Base-by-base conservation (phyloP, 2,329 filamentous ascomycete species). In the Aspergillus arachidicola region DNA sequence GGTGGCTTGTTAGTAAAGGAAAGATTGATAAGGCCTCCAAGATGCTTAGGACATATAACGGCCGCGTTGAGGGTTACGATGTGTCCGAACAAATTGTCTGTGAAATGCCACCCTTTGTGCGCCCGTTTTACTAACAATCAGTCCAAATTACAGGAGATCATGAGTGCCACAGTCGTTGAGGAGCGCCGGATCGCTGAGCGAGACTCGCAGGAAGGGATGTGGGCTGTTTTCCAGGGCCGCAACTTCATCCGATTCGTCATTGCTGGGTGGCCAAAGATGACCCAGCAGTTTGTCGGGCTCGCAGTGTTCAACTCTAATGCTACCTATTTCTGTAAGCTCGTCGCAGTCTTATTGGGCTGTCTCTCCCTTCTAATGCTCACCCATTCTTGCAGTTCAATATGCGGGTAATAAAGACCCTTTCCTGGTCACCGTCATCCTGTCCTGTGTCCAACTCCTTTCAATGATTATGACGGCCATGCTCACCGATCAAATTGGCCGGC, bases 361-460 rank as follows among this genome's bases (percentile, higher is more conserved):
- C 62, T 21, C 63, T 62, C 53, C 30, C 34, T 61, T 45, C 30
- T 48, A 55, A 0, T 59, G 51, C 53, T 41, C 9, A 21, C 1
- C 2, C 14, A 0, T 4, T 1, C 1, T 10, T 5, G n/a, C 55
- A 77, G 76, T 80, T 66, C 79, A 81, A 72, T 73, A 78, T 43
- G 79, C 79, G 3, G 80, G 79, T 1, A 78, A 72, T 68, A 72
- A 76, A 16, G 73, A 81, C 55, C 79, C 79, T 0, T 81, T 81
- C 67, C 69, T 76, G 57, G 79, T 81, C 6, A 81, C 78, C 0
- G 69, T 81, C 43, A 81, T 82, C 48, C 68, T 80, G 1, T 76
- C 77, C 1, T 79, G 75, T 50, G 76, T 81, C 0, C 79, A 81
- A 59, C 68, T 83, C 3, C 65, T 82, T 6, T 80, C 80, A 0